Evolutionary conservation across 176 grass and related monocot species (phyloP).

Genomic region (Thalia dealbata): DNA sequence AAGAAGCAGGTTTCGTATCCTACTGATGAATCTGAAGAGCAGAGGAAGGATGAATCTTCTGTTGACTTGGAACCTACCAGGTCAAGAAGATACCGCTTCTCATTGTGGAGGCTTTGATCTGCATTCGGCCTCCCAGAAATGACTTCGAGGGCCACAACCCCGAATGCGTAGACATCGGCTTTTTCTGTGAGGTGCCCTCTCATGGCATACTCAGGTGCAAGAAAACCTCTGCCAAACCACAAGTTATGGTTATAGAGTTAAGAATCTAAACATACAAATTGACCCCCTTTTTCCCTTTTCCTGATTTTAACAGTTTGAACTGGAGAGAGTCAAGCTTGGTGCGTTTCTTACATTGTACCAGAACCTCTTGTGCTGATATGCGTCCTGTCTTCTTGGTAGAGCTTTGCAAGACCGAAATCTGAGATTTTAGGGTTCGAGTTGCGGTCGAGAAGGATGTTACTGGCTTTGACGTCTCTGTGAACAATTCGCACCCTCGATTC

Average conservation of each 20-base stretch:
- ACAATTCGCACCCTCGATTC: slow-evolving; percentile 4
- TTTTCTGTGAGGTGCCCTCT: slow-evolving; percentile 9
- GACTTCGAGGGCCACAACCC: neutral
- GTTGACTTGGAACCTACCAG: neutral
- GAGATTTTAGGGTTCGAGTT: neutral
- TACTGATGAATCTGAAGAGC: no score
- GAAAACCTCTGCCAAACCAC: neutral
- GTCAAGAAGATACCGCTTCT: neutral
- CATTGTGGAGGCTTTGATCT: neutral
- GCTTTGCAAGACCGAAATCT: slow-evolving; percentile 1
- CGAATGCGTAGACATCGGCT: slow-evolving; percentile 1
- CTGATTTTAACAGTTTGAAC: neutral
- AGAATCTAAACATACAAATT: no score
- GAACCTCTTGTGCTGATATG: slow-evolving; percentile 2
- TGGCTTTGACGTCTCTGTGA: slow-evolving; percentile 7
- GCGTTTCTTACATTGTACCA: slow-evolving; percentile 6
- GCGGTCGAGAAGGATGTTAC: slow-evolving; percentile 1
- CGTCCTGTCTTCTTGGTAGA: neutral
- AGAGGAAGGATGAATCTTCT: no score
- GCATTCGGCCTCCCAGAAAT: neutral
- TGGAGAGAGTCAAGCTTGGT: no score
- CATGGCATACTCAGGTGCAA: slow-evolving; percentile 5
- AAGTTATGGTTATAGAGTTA: no score
- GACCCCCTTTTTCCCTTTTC: no score
- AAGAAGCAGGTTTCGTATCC: neutral